These are phyloP conservation scores for Plasmodium vinckei DNA, from an alignment of 169 alveolate genomes.

Conservation along the genomic window DNA sequence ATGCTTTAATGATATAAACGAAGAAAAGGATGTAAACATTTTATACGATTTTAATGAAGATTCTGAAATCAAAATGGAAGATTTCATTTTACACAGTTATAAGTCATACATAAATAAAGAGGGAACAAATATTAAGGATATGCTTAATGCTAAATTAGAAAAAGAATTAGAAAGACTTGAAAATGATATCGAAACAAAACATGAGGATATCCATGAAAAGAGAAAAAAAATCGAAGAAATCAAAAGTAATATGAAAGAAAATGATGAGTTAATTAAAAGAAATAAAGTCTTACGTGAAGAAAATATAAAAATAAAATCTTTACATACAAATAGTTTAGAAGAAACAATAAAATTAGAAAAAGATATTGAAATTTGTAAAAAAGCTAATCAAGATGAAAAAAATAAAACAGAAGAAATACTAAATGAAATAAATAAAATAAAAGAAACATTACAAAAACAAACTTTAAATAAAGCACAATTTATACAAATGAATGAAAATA, in stretches of 20 bases:
- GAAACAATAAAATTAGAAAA: conserved; percentile 69
- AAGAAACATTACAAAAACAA: conserved; percentile 64
- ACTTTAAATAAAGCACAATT: conserved; percentile 72
- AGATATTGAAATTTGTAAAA: conserved; percentile 74
- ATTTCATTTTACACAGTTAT: conserved; percentile 58
- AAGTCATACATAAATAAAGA: conserved; percentile 56
- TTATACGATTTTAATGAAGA: conserved; percentile 71
- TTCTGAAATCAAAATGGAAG: conserved; percentile 71
- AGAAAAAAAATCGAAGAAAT: conserved; percentile 69
- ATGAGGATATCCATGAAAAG: conserved; percentile 67
- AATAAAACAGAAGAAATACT: conserved; percentile 50
- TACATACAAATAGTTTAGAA: conserved; percentile 64
- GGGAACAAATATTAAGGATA: conserved; percentile 44
- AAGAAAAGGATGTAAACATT: conserved; percentile 73
- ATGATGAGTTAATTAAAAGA: conserved; percentile 62
- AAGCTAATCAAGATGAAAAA: conserved; percentile 45
- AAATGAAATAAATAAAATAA: conserved; percentile 59
- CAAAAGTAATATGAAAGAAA: conserved; percentile 69
- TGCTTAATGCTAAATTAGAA: conserved; percentile 44
- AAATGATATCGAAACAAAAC: conserved; percentile 25
- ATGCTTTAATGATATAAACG: conserved; percentile 81
- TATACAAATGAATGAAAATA: conserved; percentile 71
- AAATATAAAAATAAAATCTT: conserved; percentile 61
- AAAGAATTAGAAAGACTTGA: conserved; percentile 38
- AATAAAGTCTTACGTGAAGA: conserved; percentile 72